Evolutionary conservation across 805 yeast species (phyloP).

Genomic region (Metschnikowia matae): DNA sequence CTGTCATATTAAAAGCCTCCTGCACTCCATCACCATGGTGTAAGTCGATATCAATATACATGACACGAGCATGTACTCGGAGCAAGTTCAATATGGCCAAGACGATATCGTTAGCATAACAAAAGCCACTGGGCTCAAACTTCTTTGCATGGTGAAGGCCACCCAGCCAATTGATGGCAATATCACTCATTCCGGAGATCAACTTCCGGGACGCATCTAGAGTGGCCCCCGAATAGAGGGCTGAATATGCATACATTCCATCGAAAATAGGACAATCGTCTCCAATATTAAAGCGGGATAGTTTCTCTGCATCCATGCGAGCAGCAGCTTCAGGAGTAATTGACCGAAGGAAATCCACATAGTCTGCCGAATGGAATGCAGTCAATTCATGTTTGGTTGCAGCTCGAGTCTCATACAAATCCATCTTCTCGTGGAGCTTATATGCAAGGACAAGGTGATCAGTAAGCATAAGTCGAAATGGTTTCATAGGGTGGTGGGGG

Average conservation of each 20-base stretch:
- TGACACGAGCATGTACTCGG: constrained; percentile 85
- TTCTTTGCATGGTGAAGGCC: constrained; percentile 97
- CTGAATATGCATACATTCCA: constrained; percentile 87
- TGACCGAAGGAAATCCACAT: constrained; percentile 67
- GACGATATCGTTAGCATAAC: constrained; percentile 93
- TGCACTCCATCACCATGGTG: constrained; percentile 99
- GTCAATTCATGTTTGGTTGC: constrained; percentile 79
- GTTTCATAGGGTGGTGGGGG: constrained; percentile 96
- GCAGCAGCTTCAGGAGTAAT: constrained; percentile 72
- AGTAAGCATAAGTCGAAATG: constrained; percentile 87
- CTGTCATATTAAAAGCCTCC: constrained; percentile 93
- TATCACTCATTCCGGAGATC: constrained; percentile 82
- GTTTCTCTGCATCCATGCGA: constrained; percentile 52
- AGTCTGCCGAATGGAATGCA: constrained; percentile 85
- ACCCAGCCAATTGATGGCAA: constrained; percentile 95
- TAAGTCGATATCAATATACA: constrained; percentile 90
- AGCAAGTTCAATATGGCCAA: constrained; percentile 79
- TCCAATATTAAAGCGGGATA: constrained; percentile 78
- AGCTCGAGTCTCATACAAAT: constrained; percentile 73
- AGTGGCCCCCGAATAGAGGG: constrained; percentile 89
- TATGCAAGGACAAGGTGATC: constrained; percentile 86
- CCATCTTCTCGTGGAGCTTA: constrained; percentile 86
- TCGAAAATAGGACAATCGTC: constrained; percentile 95
- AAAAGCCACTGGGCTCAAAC: constrained; percentile 90
- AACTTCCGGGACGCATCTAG: constrained; percentile 88